phyloP scores from a whole-genome alignment of 306 rosid genomes.

The Prunus mongolica region DNA sequence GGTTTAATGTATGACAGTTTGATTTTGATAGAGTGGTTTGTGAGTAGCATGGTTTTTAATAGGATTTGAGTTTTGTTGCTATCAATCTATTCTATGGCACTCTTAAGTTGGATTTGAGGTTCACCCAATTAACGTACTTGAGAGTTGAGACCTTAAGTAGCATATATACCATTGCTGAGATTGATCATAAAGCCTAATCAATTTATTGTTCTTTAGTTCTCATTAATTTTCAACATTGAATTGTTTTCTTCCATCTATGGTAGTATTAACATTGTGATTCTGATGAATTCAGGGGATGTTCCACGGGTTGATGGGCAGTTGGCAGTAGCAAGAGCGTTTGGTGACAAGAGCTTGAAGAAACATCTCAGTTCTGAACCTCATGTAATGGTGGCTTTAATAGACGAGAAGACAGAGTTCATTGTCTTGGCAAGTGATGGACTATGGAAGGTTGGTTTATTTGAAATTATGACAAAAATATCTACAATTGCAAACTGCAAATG shows the following conservation, averaged over 20 bases:
- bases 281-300: constrained; percentile 66
- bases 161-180: neutral
- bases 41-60: too few relatives aligned
- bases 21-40: neutral
- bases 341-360: constrained; percentile 87
- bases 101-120: neutral
- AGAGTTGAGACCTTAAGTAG: neutral
- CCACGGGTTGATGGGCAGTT: constrained; percentile 94
- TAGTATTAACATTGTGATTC: constrained; percentile 8
- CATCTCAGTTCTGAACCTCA: constrained; percentile 85
- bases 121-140: neutral
- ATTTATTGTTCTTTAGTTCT: neutral
- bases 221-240: neutral
- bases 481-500: neutral
- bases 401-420: constrained; percentile 57
- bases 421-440: constrained; percentile 96
- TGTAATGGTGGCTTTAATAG: constrained; percentile 49
- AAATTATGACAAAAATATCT: neutral
- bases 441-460: constrained; percentile 74
- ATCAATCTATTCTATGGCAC: too few relatives aligned
- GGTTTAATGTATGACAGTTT: neutral
- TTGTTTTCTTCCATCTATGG: constrained; percentile 4
- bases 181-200: neutral
- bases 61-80: neutral
- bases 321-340: constrained; percentile 96